A percentile compares a stretch with the other conserved stretches of the same genome.
These are phyloP conservation scores for Trypanosoma melophagium DNA, from an alignment of 208 protist species.

Conservation along the genomic window DNA sequence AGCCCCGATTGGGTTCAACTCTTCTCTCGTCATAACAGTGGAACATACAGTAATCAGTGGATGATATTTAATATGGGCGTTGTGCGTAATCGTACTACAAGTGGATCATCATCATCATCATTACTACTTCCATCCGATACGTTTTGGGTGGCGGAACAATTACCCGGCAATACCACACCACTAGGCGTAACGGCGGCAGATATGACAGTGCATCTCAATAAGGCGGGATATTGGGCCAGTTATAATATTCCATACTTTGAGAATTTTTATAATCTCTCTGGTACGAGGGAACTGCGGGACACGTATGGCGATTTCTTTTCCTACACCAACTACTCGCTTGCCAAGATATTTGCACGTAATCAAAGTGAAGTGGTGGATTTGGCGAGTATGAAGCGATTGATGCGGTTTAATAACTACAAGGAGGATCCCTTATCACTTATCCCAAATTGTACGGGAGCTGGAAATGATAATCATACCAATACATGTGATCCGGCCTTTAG, in stretches of 20 bases:
- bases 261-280: constrained; percentile 68
- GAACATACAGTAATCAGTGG: constrained; percentile 94
- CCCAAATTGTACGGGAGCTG: constrained; percentile 41
- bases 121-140: constrained; percentile 26
- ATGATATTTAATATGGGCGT: constrained; percentile 84
- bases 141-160: constrained; percentile 80
- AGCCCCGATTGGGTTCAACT: constrained; percentile 59
- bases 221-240: constrained; percentile 59
- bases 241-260: constrained; percentile 86
- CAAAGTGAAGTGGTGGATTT: constrained; percentile 33
- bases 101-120: no score
- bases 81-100: no score
- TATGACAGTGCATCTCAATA: constrained; percentile 42
- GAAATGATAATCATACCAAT: constrained; percentile 4
- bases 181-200: constrained; percentile 47
- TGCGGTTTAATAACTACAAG: constrained; percentile 77
- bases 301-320: constrained; percentile 47
- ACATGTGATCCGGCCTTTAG: constrained; percentile 36
- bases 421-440: constrained; percentile 59
- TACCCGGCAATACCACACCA: constrained; percentile 40
- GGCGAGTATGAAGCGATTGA: constrained; percentile 39
- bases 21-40: constrained; percentile 80
- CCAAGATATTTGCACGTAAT: constrained; percentile 67
- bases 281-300: constrained; percentile 25
- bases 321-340: constrained; percentile 44